These are phyloP conservation scores for Tetragonia tetragonoides DNA, from an alignment of 148 eudicot genomes.

Conservation along the genomic window DNA sequence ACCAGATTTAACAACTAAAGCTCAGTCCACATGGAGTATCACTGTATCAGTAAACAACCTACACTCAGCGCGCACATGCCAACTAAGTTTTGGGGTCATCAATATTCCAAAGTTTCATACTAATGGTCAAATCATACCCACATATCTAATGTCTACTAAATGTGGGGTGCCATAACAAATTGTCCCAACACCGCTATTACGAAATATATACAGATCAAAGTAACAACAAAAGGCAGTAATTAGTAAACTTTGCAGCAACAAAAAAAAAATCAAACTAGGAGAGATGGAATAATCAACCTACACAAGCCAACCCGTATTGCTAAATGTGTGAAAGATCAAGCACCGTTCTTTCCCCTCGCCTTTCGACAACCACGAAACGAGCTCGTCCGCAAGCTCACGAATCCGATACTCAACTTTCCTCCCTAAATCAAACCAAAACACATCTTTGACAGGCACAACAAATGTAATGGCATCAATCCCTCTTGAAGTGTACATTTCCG, in stretches of 20 bases:
- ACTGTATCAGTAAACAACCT: too few relatives aligned
- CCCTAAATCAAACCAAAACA: constrained; percentile 69
- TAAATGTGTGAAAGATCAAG: constrained; percentile 87
- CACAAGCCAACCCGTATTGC: constrained; percentile 99
- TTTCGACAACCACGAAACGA: constrained; percentile 61
- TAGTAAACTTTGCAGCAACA: background rate
- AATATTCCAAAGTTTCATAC: background rate
- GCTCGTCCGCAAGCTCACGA: constrained; percentile 38
- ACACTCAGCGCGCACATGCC: background rate
- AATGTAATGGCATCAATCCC: constrained; percentile 67
- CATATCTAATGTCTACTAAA: background rate
- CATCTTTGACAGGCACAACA: constrained; percentile 65
- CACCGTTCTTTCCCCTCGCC: constrained; percentile 43
- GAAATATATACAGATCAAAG: background rate
- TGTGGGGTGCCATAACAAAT: background rate
- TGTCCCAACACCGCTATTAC: background rate
- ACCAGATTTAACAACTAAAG: background rate
- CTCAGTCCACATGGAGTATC: background rate
- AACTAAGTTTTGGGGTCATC: background rate
- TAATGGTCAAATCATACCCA: constrained; percentile 11
- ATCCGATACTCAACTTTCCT: constrained; percentile 54
- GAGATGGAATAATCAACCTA: constrained; percentile 41
- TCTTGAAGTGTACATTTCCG: constrained; percentile 55
- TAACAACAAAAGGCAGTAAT: background rate
- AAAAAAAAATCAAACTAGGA: background rate